These are phyloP conservation scores for Tricholoma sp. DNA, from an alignment of 768 basidiomycete genomes.

Conservation along the genomic window DNA sequence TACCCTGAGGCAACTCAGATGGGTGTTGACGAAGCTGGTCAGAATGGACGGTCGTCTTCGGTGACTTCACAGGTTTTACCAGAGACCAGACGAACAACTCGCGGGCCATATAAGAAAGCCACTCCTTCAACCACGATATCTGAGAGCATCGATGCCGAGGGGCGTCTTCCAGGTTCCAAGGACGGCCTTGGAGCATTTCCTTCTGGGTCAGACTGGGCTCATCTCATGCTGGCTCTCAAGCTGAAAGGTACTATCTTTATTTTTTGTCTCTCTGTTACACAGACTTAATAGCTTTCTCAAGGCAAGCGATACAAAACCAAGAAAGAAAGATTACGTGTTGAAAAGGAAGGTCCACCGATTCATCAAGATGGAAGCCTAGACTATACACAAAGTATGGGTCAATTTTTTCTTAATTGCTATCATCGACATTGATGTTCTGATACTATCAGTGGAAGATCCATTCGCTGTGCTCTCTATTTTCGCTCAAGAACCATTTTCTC, in stretches of 20 bases:
- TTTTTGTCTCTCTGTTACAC: not conserved
- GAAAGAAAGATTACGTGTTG: conserved; percentile 73
- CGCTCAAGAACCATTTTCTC: conserved; percentile 51
- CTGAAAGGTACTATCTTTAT: conserved; percentile 50
- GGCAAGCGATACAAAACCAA: conserved; percentile 79
- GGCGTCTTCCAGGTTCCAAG: conserved; percentile 69
- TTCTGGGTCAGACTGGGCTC: conserved; percentile 65
- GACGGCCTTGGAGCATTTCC: conserved; percentile 76
- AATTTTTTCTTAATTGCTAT: not conserved
- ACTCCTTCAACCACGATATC: conserved; percentile 22
- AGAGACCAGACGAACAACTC: conserved; percentile 37
- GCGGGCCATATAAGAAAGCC: conserved; percentile 51
- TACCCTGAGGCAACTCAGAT: conserved; percentile 33
- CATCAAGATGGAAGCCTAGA: conserved; percentile 76
- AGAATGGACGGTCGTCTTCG: conserved; percentile 40
- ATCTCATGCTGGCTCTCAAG: conserved; percentile 67
- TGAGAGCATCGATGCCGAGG: conserved; percentile 60
- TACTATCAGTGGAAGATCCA: conserved; percentile 67
- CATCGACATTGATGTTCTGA: conserved; percentile 3
- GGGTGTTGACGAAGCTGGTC: conserved; percentile 38
- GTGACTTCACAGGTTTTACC: conserved; percentile 38
- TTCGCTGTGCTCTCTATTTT: conserved; percentile 63
- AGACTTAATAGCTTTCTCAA: conserved; percentile 17
- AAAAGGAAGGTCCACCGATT: conserved; percentile 69
- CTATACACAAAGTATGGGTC: conserved; percentile 57